A percentile compares a stretch with the other conserved stretches of the same genome.
Evolutionary conservation across 768 basidiomycete genomes (phyloP).

Genomic region (Phylloporus sp.): DNA sequence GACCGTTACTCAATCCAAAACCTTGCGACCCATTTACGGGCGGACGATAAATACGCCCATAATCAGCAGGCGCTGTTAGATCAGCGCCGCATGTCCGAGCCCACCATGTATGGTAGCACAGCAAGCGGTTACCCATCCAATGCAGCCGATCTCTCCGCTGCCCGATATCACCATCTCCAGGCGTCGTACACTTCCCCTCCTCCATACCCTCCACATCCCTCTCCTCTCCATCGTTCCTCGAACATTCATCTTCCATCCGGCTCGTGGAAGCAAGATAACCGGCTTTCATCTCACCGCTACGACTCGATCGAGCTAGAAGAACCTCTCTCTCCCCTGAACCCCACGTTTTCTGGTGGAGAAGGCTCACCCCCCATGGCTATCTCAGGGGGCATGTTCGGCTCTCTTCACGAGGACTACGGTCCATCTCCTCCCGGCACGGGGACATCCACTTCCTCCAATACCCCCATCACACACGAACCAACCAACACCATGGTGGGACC

Average conservation of each 20-base stretch:
- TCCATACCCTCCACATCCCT: conserved; percentile 36
- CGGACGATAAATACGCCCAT: conserved; percentile 33
- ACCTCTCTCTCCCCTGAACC: conserved; percentile 53
- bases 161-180: conserved; percentile 40
- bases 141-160: conserved; percentile 29
- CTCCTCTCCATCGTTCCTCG: conserved; percentile 43
- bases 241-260: conserved; percentile 44
- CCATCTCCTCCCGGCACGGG: conserved; percentile 61
- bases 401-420: conserved; percentile 49
- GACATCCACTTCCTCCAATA: conserved; percentile 53
- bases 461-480: conserved; percentile 29
- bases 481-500: conserved; percentile 15
- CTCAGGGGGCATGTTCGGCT: conserved; percentile 38
- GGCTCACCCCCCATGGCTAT: conserved; percentile 32
- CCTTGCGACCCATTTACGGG: conserved; percentile 41
- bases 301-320: conserved; percentile 39
- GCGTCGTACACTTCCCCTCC: conserved; percentile 34
- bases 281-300: conserved; percentile 32
- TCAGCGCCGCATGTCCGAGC: conserved; percentile 70
- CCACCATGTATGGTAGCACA: conserved; percentile 45
- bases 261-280: conserved; percentile 31
- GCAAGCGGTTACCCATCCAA: conserved; percentile 36
- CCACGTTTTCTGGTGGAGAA: conserved; percentile 47
- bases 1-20: conserved; percentile 38
- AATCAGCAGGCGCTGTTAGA: conserved; percentile 41